These are phyloP conservation scores for Echium plantagineum DNA, from an alignment of 257 asterid genomes.

Conservation along the genomic window DNA sequence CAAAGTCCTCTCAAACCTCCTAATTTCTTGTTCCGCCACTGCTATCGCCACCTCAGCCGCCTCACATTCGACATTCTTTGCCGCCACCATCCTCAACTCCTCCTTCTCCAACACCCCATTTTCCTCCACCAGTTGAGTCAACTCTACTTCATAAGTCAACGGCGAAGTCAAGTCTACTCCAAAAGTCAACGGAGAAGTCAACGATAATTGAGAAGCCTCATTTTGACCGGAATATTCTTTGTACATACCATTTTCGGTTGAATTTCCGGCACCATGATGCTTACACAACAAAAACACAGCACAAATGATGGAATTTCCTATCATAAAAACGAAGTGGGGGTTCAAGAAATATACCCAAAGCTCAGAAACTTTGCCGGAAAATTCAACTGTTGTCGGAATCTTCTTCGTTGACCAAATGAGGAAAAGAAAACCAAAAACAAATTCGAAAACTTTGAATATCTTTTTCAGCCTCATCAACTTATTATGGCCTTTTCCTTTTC, in stretches of 20 bases:
- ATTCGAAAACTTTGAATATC: constrained; percentile 36
- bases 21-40: constrained; percentile 41
- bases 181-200: too few species aligned
- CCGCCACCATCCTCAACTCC: constrained; percentile 34
- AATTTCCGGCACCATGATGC: constrained; percentile 16
- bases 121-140: not conserved
- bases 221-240: constrained; percentile 35
- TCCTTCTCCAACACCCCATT: constrained; percentile 5
- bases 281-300: constrained; percentile 40
- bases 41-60: constrained; percentile 39
- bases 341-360: constrained; percentile 30
- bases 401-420: constrained; percentile 61
- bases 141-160: too few species aligned
- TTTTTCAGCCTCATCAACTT: constrained; percentile 28
- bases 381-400: constrained; percentile 25
- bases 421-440: constrained; percentile 23
- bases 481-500: constrained; percentile 27
- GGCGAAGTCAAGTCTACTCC: too few species aligned
- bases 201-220: constrained; percentile 26
- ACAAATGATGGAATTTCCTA: constrained; percentile 63
- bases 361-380: constrained; percentile 14
- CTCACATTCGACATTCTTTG: constrained; percentile 19
- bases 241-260: constrained; percentile 21
- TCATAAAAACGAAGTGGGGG: constrained; percentile 69
- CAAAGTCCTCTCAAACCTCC: constrained; percentile 59